Evolutionary conservation across 495 filamentous ascomycete genomes (phyloP).

Genomic region (Ramalina intermedia): DNA sequence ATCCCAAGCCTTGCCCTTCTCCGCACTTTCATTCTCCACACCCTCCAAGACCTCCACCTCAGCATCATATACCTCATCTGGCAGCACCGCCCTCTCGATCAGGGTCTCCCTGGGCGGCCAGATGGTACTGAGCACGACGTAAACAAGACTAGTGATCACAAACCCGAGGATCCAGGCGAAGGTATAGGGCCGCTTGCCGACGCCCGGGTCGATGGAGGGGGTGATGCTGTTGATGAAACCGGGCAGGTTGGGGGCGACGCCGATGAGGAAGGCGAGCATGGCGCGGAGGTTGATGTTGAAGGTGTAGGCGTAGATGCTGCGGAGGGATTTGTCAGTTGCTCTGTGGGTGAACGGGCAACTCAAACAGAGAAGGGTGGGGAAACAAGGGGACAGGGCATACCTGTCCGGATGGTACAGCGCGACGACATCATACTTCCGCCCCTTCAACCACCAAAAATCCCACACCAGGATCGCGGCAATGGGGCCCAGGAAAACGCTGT

Average conservation of each 20-base stretch:
- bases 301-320: conserved; percentile 35
- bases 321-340: not conserved
- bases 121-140: conserved; percentile 24
- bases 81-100: conserved; percentile 26
- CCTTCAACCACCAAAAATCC: conserved; percentile 56
- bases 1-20: not conserved
- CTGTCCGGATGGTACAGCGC: conserved; percentile 28
- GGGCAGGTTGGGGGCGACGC: conserved; percentile 47
- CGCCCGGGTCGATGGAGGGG: conserved; percentile 26
- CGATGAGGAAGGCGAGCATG: conserved; percentile 43
- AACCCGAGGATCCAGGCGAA: conserved; percentile 46
- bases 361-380: not conserved
- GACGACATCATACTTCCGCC: conserved; percentile 43
- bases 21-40: not conserved
- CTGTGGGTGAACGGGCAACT: not conserved
- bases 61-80: conserved; percentile 34
- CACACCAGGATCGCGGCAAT: conserved; percentile 51
- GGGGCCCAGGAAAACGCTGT: conserved; percentile 54
- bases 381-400: not conserved
- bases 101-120: conserved; percentile 27
- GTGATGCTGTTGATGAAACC: conserved; percentile 40
- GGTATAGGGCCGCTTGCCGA: conserved; percentile 35
- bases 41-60: not conserved
- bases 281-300: conserved; percentile 57
- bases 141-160: conserved; percentile 29